These are phyloP conservation scores for Talaromyces stipitatus DNA, from an alignment of 495 filamentous ascomycete species.

Conservation along the genomic window DNA sequence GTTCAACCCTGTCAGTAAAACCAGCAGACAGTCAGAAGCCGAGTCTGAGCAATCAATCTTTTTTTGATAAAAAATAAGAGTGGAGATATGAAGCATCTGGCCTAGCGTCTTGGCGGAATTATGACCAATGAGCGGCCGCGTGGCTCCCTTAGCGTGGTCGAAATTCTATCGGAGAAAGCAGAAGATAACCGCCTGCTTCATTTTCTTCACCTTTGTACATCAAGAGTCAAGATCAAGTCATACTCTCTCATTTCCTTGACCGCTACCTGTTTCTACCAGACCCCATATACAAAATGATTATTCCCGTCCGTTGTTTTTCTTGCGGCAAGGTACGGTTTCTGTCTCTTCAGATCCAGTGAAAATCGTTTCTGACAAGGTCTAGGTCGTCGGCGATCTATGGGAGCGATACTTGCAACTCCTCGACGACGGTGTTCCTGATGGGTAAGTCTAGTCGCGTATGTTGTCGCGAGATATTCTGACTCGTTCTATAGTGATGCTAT, in stretches of 20 bases:
- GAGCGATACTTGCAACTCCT: constrained; percentile 82
- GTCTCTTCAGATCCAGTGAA: background rate
- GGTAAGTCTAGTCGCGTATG: constrained; percentile 42
- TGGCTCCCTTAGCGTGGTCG: background rate
- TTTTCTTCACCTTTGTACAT: background rate
- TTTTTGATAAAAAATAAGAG: constrained; percentile 3
- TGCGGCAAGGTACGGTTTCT: constrained; percentile 78
- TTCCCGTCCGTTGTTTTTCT: constrained; percentile 96
- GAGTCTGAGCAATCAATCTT: background rate
- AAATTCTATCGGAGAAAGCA: background rate
- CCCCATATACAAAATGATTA: constrained; percentile 66
- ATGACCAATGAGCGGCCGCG: background rate
- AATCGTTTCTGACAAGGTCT: constrained; percentile 1
- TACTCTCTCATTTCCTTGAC: background rate
- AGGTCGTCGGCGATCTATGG: constrained; percentile 98
- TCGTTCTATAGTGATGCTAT: constrained; percentile 65
- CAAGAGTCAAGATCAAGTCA: background rate
- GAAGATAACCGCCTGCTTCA: background rate
- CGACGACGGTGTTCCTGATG: constrained; percentile 67
- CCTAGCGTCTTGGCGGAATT: background rate
- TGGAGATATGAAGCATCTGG: background rate
- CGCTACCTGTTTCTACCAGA: background rate
- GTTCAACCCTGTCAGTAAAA: background rate
- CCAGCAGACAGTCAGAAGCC: background rate
- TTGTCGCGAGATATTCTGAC: constrained; percentile 2